A percentile compares a stretch with the other conserved stretches of the same genome.
phyloP scores from a whole-genome alignment of 2,329 filamentous ascomycete species.

The Plenodomus lindquistii region DNA sequence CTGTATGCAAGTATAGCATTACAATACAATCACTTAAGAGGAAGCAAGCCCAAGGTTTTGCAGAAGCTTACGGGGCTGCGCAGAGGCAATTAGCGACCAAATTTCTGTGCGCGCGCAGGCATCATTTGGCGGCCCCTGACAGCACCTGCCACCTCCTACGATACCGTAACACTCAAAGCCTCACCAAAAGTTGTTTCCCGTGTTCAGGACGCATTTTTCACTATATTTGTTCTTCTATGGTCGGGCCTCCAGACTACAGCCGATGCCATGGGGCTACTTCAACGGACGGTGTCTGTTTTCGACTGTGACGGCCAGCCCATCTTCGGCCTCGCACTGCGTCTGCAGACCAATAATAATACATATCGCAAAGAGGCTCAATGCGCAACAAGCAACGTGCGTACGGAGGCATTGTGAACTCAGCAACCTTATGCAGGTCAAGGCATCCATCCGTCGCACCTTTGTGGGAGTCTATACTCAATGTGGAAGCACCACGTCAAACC shows the following conservation, averaged over 20 bases:
- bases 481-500: slow-evolving; percentile 17
- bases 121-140: background rate
- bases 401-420: slow-evolving; percentile 5
- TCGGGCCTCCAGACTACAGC: slow-evolving; percentile 13
- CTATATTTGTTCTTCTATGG: slow-evolving; percentile 1
- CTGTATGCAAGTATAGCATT: no score
- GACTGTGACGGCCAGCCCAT: slow-evolving; percentile 21
- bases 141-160: background rate
- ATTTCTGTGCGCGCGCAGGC: background rate
- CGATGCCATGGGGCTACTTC: slow-evolving; percentile 9
- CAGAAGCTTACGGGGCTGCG: no score
- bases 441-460: slow-evolving; percentile 34
- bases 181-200: background rate
- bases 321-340: slow-evolving; percentile 21
- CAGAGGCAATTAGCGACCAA: background rate
- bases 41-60: no score
- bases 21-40: no score
- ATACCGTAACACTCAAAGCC: slow-evolving; percentile 1
- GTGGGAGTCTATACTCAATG: slow-evolving; percentile 23
- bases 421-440: slow-evolving; percentile 22
- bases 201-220: background rate
- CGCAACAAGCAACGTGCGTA: slow-evolving; percentile 7
- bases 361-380: slow-evolving; percentile 12
- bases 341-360: slow-evolving; percentile 22
- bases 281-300: slow-evolving; percentile 3